Evolutionary conservation across 352 stramenopile genomes (phyloP).

Genomic region (Phytophthora parvispora): DNA sequence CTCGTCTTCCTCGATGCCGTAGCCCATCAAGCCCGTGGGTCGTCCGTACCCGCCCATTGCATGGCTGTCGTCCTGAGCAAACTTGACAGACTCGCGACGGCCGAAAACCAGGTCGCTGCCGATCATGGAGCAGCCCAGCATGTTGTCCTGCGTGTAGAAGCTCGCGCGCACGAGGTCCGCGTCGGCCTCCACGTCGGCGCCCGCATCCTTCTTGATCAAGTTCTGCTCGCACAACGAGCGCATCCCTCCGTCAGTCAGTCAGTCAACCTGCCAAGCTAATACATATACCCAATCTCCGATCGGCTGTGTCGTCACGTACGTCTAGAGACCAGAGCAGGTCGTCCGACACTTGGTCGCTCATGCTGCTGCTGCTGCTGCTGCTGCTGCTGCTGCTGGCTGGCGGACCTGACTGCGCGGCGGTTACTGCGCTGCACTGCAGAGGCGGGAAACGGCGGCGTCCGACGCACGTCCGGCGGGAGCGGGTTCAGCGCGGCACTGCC

Average conservation of each 20-base stretch:
- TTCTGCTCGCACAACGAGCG: conserved; percentile 45
- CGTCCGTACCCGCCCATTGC: conserved; percentile 34
- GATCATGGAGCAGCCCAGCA: conserved; percentile 44
- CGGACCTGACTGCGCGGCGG: background rate
- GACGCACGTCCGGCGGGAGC: background rate
- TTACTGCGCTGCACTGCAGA: background rate
- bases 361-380: too few relatives aligned
- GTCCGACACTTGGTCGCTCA: conserved; percentile 72
- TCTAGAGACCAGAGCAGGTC: conserved; percentile 79
- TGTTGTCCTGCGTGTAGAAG: conserved; percentile 52
- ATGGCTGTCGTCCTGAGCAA: conserved; percentile 8
- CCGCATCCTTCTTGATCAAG: conserved; percentile 52
- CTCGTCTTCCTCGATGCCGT: conserved; percentile 47
- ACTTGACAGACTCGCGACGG: conserved; percentile 30
- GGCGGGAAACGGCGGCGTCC: conserved; percentile 1
- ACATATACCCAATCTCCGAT: too few relatives aligned
- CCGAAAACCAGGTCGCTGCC: conserved; percentile 63
- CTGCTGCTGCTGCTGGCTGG: too few relatives aligned
- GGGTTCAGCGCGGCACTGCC: conserved; percentile 12
- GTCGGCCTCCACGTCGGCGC: conserved; percentile 38
- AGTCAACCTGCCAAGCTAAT: too few relatives aligned
- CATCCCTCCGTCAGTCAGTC: too few relatives aligned
- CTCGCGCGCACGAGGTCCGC: conserved; percentile 50
- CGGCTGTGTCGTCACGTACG: too few relatives aligned
- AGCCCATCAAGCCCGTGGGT: conserved; percentile 40